These are phyloP conservation scores for Primulina huaijiensis DNA, from an alignment of 257 asterid species.

Conservation along the genomic window DNA sequence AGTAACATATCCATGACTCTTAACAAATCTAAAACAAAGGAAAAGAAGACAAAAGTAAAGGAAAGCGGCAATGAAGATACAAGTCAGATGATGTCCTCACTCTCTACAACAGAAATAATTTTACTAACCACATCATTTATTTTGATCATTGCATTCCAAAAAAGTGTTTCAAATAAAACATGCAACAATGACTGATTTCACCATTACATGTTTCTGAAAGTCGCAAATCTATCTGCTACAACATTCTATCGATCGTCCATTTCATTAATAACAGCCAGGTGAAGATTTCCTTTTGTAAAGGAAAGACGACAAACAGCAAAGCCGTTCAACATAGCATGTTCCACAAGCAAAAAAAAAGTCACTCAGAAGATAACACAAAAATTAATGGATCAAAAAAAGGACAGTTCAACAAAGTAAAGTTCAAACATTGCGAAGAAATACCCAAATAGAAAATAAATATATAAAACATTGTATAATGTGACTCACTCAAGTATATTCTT, in stretches of 20 bases:
- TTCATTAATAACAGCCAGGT: not conserved
- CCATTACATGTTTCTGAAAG: not conserved
- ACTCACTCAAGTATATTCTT: not conserved
- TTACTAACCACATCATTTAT: too few relatives aligned
- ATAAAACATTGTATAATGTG: not conserved
- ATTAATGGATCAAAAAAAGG: not conserved
- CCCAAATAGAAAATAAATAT: not conserved
- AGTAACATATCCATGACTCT: not conserved
- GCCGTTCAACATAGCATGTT: not conserved
- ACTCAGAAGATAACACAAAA: not conserved
- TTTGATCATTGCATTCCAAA: not conserved
- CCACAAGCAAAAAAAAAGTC: not conserved
- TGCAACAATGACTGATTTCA: not conserved
- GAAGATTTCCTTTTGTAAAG: not conserved
- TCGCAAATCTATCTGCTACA: not conserved
- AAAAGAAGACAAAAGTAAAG: constrained; percentile 11
- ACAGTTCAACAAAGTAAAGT: not conserved
- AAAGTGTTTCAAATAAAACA: not conserved
- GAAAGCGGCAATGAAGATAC: constrained; percentile 1
- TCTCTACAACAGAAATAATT: not conserved
- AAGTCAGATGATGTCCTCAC: not conserved
- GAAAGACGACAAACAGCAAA: not conserved
- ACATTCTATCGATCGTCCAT: not conserved
- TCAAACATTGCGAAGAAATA: not conserved
- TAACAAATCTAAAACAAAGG: not conserved